Base-by-base conservation (phyloP, 225 moss, liverwort and hornwort genomes). In the Lunularia cruciata region DNA sequence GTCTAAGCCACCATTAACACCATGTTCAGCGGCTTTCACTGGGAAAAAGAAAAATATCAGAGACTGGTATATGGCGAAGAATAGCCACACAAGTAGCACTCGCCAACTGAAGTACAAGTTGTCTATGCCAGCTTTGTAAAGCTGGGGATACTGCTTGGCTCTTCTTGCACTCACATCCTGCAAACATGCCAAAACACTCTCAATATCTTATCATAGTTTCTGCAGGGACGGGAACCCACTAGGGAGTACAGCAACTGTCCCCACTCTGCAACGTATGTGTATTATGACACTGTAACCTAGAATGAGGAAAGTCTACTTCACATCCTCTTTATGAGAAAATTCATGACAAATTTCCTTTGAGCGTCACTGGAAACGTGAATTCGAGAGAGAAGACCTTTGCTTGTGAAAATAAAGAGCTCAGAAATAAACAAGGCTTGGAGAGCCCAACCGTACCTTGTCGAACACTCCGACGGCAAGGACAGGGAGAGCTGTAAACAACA, bases 381-480 rank as follows among this genome's bases (percentile, higher is more conserved):
- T n/a, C n/a, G n/a, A n/a, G n/a, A n/a, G n/a, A n/a, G n/a, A n/a
- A n/a, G n/a, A n/a, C n/a, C n/a, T n/a, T n/a, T n/a, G n/a, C n/a
- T n/a, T n/a, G n/a, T n/a, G 56, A 14, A 15, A 28, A 5, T 6
- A 43, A 43, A 43, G 16, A 43, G 43, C 11, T 2, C 13, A 43
- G 3, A 43, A 43, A 43, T 10, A 43, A 43, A 11, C 12, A 43
- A 16, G 43, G 43, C 43, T 43, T 43, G 11, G 16, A 3, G 16
- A 10, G 43, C 0, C n/a, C 37, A 25, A 18, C 36, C 46, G 22
- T 71, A 75, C 90, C 88, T 90, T 84, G 71, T 95, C 94, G 65
- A 95, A 95, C 38, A 95, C 84, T 54, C 94, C 94, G 69, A 95
- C 91, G 25, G 85, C 89, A 67, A 95, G 86, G 36, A 95, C 94